Evolutionary conservation across 1,284 basidiomycete species (phyloP).

Genomic region (Pseudozyma thailandica): DNA sequence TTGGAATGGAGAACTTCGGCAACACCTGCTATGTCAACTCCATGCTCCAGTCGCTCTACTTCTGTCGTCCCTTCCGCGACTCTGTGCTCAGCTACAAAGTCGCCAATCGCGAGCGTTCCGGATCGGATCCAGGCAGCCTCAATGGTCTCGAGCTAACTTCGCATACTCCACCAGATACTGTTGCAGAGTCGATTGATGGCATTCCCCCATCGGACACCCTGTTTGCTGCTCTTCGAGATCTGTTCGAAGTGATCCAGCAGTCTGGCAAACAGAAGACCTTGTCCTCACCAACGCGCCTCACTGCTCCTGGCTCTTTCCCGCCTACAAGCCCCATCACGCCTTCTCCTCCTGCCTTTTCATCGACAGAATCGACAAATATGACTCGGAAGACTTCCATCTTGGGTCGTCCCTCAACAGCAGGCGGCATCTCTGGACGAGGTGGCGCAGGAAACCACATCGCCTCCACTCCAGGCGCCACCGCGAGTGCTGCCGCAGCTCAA

Average conservation of each 20-base stretch:
- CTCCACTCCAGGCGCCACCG: constrained; percentile 7
- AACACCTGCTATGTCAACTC: constrained; percentile 86
- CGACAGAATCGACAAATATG: constrained; percentile 13
- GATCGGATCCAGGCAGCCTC: constrained; percentile 13
- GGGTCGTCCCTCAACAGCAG: constrained; percentile 33
- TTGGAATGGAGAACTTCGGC: constrained; percentile 65
- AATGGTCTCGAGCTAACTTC: constrained; percentile 11
- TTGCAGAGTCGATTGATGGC: constrained; percentile 24
- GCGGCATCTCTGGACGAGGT: constrained; percentile 29
- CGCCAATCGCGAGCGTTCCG: constrained; percentile 14
- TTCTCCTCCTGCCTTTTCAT: constrained; percentile 7
- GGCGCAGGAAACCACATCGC: constrained; percentile 28
- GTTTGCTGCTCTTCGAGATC: constrained; percentile 46
- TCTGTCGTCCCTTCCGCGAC: constrained; percentile 82
- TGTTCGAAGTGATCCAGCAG: constrained; percentile 50
- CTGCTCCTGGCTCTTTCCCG: constrained; percentile 28
- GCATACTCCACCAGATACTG: constrained; percentile 14
- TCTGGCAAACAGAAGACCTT: constrained; percentile 31
- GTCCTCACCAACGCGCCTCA: constrained; percentile 34
- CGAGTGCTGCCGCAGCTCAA: constrained; percentile 18
- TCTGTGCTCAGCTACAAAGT: constrained; percentile 71
- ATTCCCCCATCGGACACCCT: constrained; percentile 42
- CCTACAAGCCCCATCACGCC: constrained; percentile 32
- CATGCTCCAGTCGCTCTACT: constrained; percentile 93
- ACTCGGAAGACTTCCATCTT: constrained; percentile 36